Evolutionary conservation across 306 rosid genomes (phyloP).

Genomic region (Pterocarpus macrocarpus): DNA sequence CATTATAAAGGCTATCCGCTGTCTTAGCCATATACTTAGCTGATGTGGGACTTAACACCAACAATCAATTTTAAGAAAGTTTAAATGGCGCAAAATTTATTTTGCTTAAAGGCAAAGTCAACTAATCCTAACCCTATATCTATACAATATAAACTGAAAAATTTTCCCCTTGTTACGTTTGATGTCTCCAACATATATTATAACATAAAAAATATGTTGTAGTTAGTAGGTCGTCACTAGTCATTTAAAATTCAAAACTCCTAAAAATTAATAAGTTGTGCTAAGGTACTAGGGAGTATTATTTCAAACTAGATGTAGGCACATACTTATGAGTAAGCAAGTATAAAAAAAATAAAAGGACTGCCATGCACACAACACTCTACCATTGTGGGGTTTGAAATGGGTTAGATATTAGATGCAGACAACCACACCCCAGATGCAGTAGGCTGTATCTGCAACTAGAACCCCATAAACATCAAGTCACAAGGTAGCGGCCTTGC

Average conservation of each 20-base stretch:
- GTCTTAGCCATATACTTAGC: background rate
- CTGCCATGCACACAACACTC: too few species aligned
- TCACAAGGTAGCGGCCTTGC: too few species aligned
- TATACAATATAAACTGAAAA: too few species aligned
- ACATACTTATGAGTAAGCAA: background rate
- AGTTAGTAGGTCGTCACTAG: too few species aligned
- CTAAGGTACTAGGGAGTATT: background rate
- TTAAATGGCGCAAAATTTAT: background rate
- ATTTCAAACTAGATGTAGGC: slow-evolving; percentile 16
- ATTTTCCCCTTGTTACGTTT: background rate
- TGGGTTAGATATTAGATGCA: too few species aligned
- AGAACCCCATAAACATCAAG: too few species aligned
- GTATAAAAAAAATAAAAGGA: slow-evolving; percentile 1
- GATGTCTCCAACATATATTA: background rate
- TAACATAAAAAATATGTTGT: background rate
- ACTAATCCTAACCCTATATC: slow-evolving; percentile 2
- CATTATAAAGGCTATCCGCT: background rate
- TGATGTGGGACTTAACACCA: background rate
- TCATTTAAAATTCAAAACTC: background rate
- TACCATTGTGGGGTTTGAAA: too few species aligned
- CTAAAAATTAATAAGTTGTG: background rate
- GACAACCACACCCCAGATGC: too few species aligned
- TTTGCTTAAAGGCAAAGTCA: background rate
- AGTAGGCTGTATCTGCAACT: too few species aligned
- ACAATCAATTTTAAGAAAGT: background rate